Percentiles rank a stretch among this genome's conserved stretches.
These are phyloP conservation scores for Penicillium fimorum DNA, from an alignment of 495 filamentous ascomycete genomes.

Conservation along the genomic window DNA sequence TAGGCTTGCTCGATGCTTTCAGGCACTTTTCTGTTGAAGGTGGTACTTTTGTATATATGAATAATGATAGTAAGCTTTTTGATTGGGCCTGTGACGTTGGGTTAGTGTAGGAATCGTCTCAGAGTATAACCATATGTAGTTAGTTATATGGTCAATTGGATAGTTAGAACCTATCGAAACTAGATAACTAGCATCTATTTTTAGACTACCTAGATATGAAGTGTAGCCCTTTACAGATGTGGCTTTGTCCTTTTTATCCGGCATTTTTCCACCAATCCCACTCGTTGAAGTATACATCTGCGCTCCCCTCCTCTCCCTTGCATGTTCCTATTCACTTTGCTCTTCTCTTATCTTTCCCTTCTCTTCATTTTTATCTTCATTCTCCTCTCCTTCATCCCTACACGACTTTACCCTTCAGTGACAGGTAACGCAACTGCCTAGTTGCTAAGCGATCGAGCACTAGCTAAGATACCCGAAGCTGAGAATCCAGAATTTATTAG, in stretches of 20 bases:
- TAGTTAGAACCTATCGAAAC: neutral
- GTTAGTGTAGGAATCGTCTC: neutral
- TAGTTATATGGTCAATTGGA: neutral
- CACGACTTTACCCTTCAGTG: neutral
- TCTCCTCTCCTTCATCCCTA: neutral
- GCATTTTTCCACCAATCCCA: constrained; percentile 2
- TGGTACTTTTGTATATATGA: neutral
- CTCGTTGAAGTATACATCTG: neutral
- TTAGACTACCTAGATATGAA: neutral
- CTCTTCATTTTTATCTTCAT: neutral
- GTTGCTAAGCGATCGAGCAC: neutral
- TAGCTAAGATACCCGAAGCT: neutral
- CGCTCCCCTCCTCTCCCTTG: neutral
- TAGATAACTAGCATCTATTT: neutral
- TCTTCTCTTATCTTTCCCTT: neutral
- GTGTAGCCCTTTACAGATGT: neutral
- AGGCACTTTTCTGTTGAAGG: neutral
- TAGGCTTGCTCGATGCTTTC: neutral
- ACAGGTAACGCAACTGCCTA: neutral
- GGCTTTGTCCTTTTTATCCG: neutral
- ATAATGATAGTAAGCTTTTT: neutral
- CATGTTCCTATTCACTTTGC: neutral
- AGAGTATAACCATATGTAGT: neutral
- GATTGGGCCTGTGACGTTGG: neutral
- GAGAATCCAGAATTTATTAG: neutral